Conservation (phyloP, 345 rosid genomes). For the Populus euphratica region DNA sequence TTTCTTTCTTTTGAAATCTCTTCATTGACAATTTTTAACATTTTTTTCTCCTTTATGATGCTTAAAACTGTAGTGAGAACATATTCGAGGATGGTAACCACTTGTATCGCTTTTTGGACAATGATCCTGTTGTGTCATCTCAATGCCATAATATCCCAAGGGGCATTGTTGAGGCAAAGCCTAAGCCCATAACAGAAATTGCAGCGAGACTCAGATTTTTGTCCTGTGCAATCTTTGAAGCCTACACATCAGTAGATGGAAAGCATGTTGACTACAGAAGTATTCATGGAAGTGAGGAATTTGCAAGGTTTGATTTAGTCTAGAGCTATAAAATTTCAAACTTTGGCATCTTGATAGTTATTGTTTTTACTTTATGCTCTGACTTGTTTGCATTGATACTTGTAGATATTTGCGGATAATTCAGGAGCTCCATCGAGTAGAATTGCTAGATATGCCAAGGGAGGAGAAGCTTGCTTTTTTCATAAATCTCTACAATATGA, state of each 20-base stretch:
- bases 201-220: slow-evolving; percentile 64
- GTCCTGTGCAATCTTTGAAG: slow-evolving; percentile 64
- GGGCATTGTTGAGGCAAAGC: slow-evolving; percentile 72
- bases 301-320: slow-evolving; percentile 59
- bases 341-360: slow-evolving; percentile 3
- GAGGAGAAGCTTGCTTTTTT: slow-evolving; percentile 85
- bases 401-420: slow-evolving; percentile 67
- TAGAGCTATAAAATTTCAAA: background rate
- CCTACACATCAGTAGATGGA: slow-evolving; percentile 71
- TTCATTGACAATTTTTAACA: background rate
- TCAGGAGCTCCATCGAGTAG: slow-evolving; percentile 81
- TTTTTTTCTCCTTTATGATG: background rate
- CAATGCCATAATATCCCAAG: slow-evolving; percentile 79
- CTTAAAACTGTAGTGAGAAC: slow-evolving; percentile 55
- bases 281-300: slow-evolving; percentile 92
- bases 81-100: slow-evolving; percentile 78
- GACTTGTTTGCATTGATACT: background rate
- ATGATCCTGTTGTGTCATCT: slow-evolving; percentile 68
- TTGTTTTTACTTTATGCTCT: background rate
- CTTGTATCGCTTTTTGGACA: slow-evolving; percentile 72
- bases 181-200: slow-evolving; percentile 62
- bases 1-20: background rate
- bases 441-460: slow-evolving; percentile 56
- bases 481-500: slow-evolving; percentile 79
- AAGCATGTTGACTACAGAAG: slow-evolving; percentile 82